Evolutionary conservation across 2,329 filamentous ascomycete species (phyloP).

Genomic region (Mariannaea sp.): DNA sequence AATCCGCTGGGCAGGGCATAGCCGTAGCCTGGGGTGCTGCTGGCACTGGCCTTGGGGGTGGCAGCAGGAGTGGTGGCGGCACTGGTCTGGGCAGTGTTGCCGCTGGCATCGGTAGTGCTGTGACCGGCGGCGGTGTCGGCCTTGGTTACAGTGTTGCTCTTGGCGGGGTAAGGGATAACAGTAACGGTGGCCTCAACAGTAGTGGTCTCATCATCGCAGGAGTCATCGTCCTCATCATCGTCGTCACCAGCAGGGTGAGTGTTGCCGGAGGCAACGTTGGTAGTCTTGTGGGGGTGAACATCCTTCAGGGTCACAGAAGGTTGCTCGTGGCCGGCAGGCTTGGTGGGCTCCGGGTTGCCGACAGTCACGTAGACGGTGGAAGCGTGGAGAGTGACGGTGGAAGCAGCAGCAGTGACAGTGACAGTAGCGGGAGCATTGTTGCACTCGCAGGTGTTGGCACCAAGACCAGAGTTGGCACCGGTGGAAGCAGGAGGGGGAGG

Average conservation of each 20-base stretch:
- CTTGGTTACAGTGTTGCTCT: constrained; percentile 41
- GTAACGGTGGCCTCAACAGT: constrained; percentile 42
- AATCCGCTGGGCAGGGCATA: constrained; percentile 44
- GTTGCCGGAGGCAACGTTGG: constrained; percentile 28
- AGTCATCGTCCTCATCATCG: constrained; percentile 23
- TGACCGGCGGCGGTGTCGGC: no score
- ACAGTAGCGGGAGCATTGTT: constrained; percentile 35
- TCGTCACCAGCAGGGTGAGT: constrained; percentile 14
- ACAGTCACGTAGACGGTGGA: constrained; percentile 46
- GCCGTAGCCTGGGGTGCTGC: no score
- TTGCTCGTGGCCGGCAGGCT: constrained; percentile 28
- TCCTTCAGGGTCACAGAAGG: no score
- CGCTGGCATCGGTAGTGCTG: no score
- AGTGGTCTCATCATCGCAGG: constrained; percentile 32
- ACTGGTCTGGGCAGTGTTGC: no score
- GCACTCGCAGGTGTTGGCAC: constrained; percentile 11
- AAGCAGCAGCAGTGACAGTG: constrained; percentile 41
- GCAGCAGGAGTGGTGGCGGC: no score
- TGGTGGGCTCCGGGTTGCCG: constrained; percentile 26
- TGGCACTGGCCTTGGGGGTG: no score
- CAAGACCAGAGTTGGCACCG: background rate
- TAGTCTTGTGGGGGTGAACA: constrained; percentile 30
- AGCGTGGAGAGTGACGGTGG: constrained; percentile 40
- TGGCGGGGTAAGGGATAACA: constrained; percentile 49
- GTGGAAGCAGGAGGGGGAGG: constrained; percentile 38